Base-by-base conservation (phyloP, 1,284 basidiomycete genomes). In the Microbotryomycetes sp. region DNA sequence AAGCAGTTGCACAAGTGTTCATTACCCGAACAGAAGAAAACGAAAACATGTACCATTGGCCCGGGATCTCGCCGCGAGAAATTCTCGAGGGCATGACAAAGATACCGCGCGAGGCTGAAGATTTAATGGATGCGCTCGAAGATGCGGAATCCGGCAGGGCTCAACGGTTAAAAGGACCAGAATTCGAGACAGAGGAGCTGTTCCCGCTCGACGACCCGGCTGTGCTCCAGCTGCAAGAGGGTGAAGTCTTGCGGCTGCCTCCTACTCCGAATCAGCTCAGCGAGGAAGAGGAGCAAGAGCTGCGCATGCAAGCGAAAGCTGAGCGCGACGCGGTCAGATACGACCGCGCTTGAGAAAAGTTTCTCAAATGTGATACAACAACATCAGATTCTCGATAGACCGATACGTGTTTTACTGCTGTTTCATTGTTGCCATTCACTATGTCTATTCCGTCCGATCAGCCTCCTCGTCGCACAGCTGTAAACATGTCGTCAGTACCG, bases 61-160 rank as follows among this genome's bases (percentile, higher is more conserved):
- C 75, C 0, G 76, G 76, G 0, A 67, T 79, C 59, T 76, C 75
- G 56, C 76, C 77, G 6, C 68, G 72, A 0, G 77, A 78, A 55
- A 78, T 79, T 31, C 49, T 54, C n/a, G 27, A 41, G 31, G 78
- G 78, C 18, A 77, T 77, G 64, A 78, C 77, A 30, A 64, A 73
- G 4, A 72, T 78, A 3, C 81, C 81, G 0, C 71, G 68, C 2
- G 76, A 78, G 64, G 79, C 77, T 1, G 74, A 73, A 11, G 61
- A 71, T 1, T 73, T 82, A 5, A 72, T 76, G 52, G 46, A 72
- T 9, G 79, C 80, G 0, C 71, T 82, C 5, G 62, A 73, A 9
- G 80, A 80, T 56, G 80, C 81, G n/a, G 79, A 80, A 59, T 71
- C 75, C 0, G 81, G 81, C n/a, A 64, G 69, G 15, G 80, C 81